phyloP scores from a whole-genome alignment of 2,329 filamentous ascomycete genomes.

The Neofusicoccum umdonicola region DNA sequence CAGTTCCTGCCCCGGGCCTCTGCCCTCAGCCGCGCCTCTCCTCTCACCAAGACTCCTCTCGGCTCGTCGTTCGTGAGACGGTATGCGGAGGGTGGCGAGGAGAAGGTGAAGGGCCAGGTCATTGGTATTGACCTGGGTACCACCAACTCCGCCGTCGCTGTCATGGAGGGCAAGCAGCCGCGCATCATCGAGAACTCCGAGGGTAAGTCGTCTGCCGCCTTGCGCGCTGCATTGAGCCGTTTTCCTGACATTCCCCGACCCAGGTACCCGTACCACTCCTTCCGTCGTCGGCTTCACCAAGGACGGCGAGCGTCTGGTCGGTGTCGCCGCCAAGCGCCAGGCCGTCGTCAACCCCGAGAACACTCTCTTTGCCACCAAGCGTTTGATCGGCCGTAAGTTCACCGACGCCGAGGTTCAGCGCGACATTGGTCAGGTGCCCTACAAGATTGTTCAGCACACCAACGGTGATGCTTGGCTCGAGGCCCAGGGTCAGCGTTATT shows the following conservation, averaged over 20 bases:
- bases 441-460: slow-evolving; percentile 96
- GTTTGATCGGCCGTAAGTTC: slow-evolving; percentile 97
- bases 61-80: slow-evolving; percentile 69
- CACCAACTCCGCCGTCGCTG: slow-evolving; percentile 94
- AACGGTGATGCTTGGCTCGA: slow-evolving; percentile 97
- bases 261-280: slow-evolving; percentile 84
- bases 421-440: slow-evolving; percentile 95
- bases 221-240: neutral
- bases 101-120: slow-evolving; percentile 91
- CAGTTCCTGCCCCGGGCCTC: slow-evolving; percentile 70
- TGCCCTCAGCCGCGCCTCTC: slow-evolving; percentile 65
- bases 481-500: slow-evolving; percentile 92
- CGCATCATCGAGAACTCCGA: slow-evolving; percentile 98
- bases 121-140: slow-evolving; percentile 99
- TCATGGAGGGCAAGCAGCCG: slow-evolving; percentile 95
- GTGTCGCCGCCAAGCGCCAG: slow-evolving; percentile 96
- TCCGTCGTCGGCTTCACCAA: slow-evolving; percentile 95
- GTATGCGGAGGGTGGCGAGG: slow-evolving; percentile 68
- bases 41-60: slow-evolving; percentile 67
- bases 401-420: slow-evolving; percentile 90
- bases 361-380: slow-evolving; percentile 97
- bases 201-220: slow-evolving; percentile 54
- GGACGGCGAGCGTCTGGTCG: slow-evolving; percentile 92
- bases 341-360: slow-evolving; percentile 98
- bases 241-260: slow-evolving; percentile 19